phyloP scores from a whole-genome alignment of 2,329 filamentous ascomycete genomes.

The Colletotrichum sp. region DNA sequence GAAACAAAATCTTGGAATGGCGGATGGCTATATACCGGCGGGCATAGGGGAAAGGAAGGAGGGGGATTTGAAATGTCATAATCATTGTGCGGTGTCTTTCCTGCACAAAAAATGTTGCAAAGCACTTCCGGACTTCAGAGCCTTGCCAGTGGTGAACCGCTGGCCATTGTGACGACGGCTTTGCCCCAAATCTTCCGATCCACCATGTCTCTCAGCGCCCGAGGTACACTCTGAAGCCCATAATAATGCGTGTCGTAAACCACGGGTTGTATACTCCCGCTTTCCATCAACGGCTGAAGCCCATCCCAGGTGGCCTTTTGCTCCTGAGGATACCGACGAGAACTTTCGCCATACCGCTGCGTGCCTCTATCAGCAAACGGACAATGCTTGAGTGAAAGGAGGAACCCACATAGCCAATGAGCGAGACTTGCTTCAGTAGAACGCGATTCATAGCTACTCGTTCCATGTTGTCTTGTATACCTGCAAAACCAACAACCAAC shows the following conservation, averaged over 20 bases:
- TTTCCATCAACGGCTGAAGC: slow-evolving; percentile 51
- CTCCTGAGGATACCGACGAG: slow-evolving; percentile 51
- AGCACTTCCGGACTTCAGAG: background rate
- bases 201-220: slow-evolving; percentile 56
- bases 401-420: slow-evolving; percentile 56
- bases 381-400: background rate
- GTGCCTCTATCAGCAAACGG: background rate
- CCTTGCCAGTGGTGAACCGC: background rate
- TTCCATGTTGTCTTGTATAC: slow-evolving; percentile 56
- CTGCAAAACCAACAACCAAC: slow-evolving; percentile 64
- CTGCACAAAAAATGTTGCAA: background rate
- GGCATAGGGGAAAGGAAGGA: background rate
- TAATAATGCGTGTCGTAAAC: slow-evolving; percentile 52
- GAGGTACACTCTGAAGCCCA: slow-evolving; percentile 53
- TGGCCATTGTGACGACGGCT: slow-evolving; percentile 48
- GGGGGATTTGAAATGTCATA: background rate
- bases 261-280: slow-evolving; percentile 53
- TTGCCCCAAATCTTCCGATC: slow-evolving; percentile 59
- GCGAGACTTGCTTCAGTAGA: slow-evolving; percentile 55
- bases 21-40: slow-evolving; percentile 16
- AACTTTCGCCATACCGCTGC: slow-evolving; percentile 62
- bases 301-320: slow-evolving; percentile 55
- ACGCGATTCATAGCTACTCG: slow-evolving; percentile 59
- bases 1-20: slow-evolving; percentile 9
- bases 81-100: background rate